phyloP scores from a whole-genome alignment of 2,329 filamentous ascomycete species.

The Fusarium falciforme region DNA sequence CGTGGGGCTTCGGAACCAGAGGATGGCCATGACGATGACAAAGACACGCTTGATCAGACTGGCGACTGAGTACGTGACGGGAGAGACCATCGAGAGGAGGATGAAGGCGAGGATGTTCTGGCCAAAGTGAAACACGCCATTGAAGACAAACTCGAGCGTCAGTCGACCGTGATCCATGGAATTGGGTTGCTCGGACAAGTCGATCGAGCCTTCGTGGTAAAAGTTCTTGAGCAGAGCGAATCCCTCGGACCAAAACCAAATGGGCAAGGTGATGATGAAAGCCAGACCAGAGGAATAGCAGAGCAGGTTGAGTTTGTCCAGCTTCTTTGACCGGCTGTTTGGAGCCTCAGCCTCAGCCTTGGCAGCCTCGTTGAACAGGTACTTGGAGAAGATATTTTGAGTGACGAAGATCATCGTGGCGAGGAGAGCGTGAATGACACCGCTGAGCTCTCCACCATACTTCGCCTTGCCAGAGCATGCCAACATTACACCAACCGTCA shows the following conservation, averaged over 20 bases:
- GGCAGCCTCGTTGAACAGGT: constrained; percentile 94
- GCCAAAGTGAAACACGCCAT: constrained; percentile 94
- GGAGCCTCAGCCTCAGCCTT: constrained; percentile 81
- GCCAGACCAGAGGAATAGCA: constrained; percentile 97
- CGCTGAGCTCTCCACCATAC: constrained; percentile 87
- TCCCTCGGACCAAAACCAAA: constrained; percentile 95
- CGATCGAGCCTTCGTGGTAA: constrained; percentile 81
- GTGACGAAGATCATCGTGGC: constrained; percentile 97
- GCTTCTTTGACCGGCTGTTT: constrained; percentile 75
- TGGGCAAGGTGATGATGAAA: constrained; percentile 86
- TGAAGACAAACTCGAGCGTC: constrained; percentile 91
- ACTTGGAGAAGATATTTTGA: constrained; percentile 98
- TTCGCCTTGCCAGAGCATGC: constrained; percentile 86
- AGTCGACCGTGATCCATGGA: constrained; percentile 81
- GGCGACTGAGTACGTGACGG: constrained; percentile 96
- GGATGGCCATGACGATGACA: constrained; percentile 91
- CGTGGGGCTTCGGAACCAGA: constrained; percentile 95
- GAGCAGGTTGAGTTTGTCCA: constrained; percentile 95
- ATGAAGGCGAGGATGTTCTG: constrained; percentile 97
- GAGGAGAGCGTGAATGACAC: constrained; percentile 88
- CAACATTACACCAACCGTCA: constrained; percentile 94
- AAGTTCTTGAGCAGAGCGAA: constrained; percentile 82
- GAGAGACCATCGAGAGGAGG: constrained; percentile 90
- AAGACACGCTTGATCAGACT: constrained; percentile 97
- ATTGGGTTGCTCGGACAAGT: constrained; percentile 68